Base-by-base conservation (phyloP, 805 yeast genomes). In the Candida caryicola region DNA sequence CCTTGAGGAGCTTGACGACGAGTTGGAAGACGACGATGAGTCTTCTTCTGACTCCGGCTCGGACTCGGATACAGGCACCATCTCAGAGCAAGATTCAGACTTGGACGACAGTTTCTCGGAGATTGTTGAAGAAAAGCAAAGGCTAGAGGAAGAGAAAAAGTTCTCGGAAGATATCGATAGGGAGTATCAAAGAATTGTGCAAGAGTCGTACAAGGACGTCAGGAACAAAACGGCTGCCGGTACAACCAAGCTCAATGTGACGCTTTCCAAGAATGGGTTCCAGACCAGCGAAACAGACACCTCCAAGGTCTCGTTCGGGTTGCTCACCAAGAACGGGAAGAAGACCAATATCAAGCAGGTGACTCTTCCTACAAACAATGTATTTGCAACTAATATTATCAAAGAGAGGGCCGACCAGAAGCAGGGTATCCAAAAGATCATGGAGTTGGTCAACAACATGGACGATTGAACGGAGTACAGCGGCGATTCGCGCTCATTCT, bases 371-470 rank as follows among this genome's bases (percentile, higher is more conserved):
- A 59, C 69, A 1, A 66, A 76, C 42, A 72, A 73, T 17, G 73
- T 66, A 38, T 73, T 84, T 53, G 82, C 78, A 0, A 67, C 73
- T 23, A 72, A 70, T 21, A 71, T 81, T 13, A 49, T 70, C 17
- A 69, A 68, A 44, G 80, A 77, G 41, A 77, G 73, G 36, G 74
- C 68, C 37, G 68, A 70, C 43, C 65, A 73, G 42, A 66, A 66
- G 44, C 64, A 65, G 29, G 83, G 82, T 55, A 72, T 77, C 37
- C 77, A 77, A 44, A 66, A 71, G 49, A 74, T 84, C 40, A 77
- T 79, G 57, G 68, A 69, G 28, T 69, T 78, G 40, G 84, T 82
- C 17, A 51, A 74, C 29, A 62, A 66, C 21, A 65, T 66, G 67
- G 66, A 62, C 8, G 16, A 39, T 5, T 27, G 12, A 27, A 9